Percentiles rank a stretch among this genome's conserved stretches.
Evolutionary conservation across 2,329 filamentous ascomycete genomes (phyloP).

Genomic region (Colletotrichum falcatum): DNA sequence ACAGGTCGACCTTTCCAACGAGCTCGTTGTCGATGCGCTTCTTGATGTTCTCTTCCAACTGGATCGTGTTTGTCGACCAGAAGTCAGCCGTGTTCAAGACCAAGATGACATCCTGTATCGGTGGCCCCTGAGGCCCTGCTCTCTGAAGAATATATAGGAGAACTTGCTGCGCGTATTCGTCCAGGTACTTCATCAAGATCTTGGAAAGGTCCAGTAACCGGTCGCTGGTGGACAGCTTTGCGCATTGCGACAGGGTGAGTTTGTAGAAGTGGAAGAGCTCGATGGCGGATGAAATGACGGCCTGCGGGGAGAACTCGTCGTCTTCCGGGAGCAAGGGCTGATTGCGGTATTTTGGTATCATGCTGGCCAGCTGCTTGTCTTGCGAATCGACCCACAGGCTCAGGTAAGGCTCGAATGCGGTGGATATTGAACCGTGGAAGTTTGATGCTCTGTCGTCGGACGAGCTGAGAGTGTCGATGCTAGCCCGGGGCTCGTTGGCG

Average conservation of each 20-base stretch:
- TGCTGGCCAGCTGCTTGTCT: slow-evolving; percentile 83
- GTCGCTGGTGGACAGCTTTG: slow-evolving; percentile 93
- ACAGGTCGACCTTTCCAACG: slow-evolving; percentile 82
- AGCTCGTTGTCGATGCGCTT: slow-evolving; percentile 87
- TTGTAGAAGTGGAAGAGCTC: slow-evolving; percentile 99
- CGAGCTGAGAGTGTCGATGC: slow-evolving; percentile 90
- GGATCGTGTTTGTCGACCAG: slow-evolving; percentile 92
- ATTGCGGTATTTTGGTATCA: slow-evolving; percentile 89
- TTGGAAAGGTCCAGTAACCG: slow-evolving; percentile 86
- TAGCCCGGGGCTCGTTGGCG: slow-evolving; percentile 77
- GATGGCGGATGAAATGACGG: slow-evolving; percentile 92
- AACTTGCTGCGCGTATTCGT: slow-evolving; percentile 95
- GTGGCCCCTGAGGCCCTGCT: slow-evolving; percentile 64
- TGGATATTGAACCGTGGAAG: slow-evolving; percentile 92
- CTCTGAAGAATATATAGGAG: slow-evolving; percentile 77
- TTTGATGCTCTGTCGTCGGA: slow-evolving; percentile 79
- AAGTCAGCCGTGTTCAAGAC: slow-evolving; percentile 98
- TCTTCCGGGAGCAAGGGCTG: slow-evolving; percentile 85
- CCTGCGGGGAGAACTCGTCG: slow-evolving; percentile 91
- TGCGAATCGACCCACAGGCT: slow-evolving; percentile 98
- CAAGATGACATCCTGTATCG: slow-evolving; percentile 81
- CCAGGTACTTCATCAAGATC: slow-evolving; percentile 91
- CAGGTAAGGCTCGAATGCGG: slow-evolving; percentile 96
- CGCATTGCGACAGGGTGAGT: slow-evolving; percentile 90
- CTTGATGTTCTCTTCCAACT: slow-evolving; percentile 95